Conservation (phyloP, 441 rosid species). For the Omphalea diandra region DNA sequence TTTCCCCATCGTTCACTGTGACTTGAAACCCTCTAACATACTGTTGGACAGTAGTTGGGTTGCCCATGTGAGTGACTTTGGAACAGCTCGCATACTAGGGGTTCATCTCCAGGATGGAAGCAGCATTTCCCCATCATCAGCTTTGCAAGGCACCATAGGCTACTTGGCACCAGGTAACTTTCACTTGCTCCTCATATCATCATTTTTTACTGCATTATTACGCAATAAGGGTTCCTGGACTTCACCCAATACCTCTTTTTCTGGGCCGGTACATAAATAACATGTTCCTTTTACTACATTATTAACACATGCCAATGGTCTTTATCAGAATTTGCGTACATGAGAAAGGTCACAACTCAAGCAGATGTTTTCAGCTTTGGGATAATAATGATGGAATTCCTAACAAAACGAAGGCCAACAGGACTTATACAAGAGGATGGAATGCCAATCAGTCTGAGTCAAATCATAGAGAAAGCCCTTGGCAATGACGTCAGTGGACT, state of each 20-base stretch:
- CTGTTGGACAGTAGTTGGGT: conserved; percentile 58
- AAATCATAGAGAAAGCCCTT: conserved; percentile 50
- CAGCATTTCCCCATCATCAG: conserved; percentile 46
- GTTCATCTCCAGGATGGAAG: conserved; percentile 50
- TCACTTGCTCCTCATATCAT: not conserved
- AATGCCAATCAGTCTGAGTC: conserved; percentile 45
- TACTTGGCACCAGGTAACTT: conserved; percentile 87
- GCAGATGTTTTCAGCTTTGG: conserved; percentile 91
- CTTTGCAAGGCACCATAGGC: conserved; percentile 84
- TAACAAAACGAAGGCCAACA: conserved; percentile 72
- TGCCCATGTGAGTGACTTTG: conserved; percentile 84
- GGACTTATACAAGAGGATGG: conserved; percentile 51
- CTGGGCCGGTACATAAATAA: too few relatives aligned
- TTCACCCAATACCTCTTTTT: too few relatives aligned
- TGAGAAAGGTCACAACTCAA: conserved; percentile 72
- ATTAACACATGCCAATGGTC: not conserved
- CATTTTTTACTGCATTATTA: not conserved
- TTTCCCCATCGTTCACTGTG: conserved; percentile 76
- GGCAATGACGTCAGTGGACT: conserved; percentile 40
- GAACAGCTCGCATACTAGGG: conserved; percentile 80
- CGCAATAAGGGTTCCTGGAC: not conserved
- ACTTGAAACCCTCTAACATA: conserved; percentile 83
- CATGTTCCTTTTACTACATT: too few relatives aligned
- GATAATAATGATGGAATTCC: conserved; percentile 62
- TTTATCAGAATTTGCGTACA: conserved; percentile 72